Evolutionary conservation across 2,329 filamentous ascomycete genomes (phyloP).

Genomic region (Aspergillus floridensis): DNA sequence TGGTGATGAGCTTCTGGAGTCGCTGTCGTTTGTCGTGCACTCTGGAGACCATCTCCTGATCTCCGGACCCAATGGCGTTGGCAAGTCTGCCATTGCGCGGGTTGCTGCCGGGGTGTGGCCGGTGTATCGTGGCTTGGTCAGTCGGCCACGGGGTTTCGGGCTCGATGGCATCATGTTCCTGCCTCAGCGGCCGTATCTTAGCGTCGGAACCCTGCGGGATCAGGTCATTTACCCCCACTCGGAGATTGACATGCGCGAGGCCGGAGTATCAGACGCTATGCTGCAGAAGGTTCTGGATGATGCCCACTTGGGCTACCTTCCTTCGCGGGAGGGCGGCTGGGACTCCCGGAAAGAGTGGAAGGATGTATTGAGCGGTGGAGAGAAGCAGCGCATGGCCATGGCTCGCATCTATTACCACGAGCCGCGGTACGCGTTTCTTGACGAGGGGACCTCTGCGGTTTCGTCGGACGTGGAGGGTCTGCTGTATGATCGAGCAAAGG

Average conservation of each 20-base stretch:
- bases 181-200: constrained; percentile 88
- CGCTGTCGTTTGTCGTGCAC: constrained; percentile 82
- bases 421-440: constrained; percentile 88
- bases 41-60: constrained; percentile 91
- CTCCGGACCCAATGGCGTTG: constrained; percentile 90
- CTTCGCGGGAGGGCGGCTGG: constrained; percentile 91
- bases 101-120: constrained; percentile 94
- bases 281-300: constrained; percentile 76
- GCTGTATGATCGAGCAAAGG: constrained; percentile 89
- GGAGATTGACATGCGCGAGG: constrained; percentile 86
- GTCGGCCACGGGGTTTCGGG: constrained; percentile 74
- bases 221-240: constrained; percentile 98
- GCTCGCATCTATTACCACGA: constrained; percentile 91
- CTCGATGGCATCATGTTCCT: constrained; percentile 98
- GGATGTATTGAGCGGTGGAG: constrained; percentile 91
- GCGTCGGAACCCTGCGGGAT: constrained; percentile 86
- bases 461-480: constrained; percentile 92
- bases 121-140: constrained; percentile 88
- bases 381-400: constrained; percentile 94
- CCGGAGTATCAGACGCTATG: constrained; percentile 73
- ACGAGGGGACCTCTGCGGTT: constrained; percentile 88
- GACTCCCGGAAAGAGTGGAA: constrained; percentile 98
- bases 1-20: constrained; percentile 87
- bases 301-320: constrained; percentile 82
- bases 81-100: constrained; percentile 84